Conservation (phyloP, 1,139 yeast genomes). For the Taphrina betulina region DNA sequence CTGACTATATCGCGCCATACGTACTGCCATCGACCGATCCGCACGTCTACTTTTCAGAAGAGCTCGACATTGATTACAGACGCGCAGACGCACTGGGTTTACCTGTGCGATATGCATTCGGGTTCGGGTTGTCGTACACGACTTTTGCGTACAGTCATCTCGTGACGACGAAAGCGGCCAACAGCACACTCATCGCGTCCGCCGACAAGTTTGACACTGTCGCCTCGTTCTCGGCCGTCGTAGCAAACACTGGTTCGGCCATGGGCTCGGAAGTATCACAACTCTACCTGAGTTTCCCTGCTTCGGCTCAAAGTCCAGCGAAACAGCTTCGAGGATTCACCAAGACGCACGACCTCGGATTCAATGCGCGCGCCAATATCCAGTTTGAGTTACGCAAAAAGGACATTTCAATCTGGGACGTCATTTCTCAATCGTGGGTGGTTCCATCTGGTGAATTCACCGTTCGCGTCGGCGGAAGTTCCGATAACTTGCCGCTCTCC, state of each 20-base stretch:
- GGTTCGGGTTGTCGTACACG: constrained; percentile 61
- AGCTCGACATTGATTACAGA: constrained; percentile 50
- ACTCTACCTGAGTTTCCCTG: constrained; percentile 52
- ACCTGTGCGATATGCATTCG: constrained; percentile 61
- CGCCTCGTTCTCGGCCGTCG: constrained; percentile 52
- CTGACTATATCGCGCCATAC: constrained; percentile 48
- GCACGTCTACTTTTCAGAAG: constrained; percentile 48
- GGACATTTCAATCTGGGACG: constrained; percentile 63
- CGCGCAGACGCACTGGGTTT: constrained; percentile 59
- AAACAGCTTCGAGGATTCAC: constrained; percentile 61
- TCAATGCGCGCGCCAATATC: constrained; percentile 49
- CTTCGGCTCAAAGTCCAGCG: constrained; percentile 45
- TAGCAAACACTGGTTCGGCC: constrained; percentile 49
- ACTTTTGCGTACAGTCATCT: constrained; percentile 46
- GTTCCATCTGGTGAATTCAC: constrained; percentile 59
- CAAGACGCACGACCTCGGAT: constrained; percentile 50
- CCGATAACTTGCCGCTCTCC: constrained; percentile 47
- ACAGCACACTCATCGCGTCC: neutral
- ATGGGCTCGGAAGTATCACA: constrained; percentile 54
- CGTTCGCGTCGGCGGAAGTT: constrained; percentile 56
- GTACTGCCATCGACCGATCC: constrained; percentile 40
- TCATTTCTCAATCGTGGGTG: constrained; percentile 58
- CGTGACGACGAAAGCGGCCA: constrained; percentile 2
- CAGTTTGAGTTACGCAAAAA: constrained; percentile 54
- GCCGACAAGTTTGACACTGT: constrained; percentile 4